These are phyloP conservation scores for Annona squamosa DNA, from an alignment of 164 flowering plant genomes.

Conservation along the genomic window DNA sequence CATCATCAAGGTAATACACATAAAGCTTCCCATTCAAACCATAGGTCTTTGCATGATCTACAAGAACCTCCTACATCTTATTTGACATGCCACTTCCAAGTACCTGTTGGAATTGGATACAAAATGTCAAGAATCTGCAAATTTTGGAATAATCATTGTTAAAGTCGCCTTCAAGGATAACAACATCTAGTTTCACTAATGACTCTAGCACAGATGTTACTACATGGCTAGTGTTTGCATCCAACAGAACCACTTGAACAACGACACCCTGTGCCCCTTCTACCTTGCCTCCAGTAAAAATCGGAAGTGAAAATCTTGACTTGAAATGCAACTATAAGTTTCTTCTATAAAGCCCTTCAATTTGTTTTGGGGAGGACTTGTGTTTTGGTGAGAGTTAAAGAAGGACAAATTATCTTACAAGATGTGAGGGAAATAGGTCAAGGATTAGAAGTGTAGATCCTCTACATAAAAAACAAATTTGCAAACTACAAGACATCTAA, in stretches of 20 bases:
- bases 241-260: conserved; percentile 70
- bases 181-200: conserved; percentile 63
- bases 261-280: conserved; percentile 95
- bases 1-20: conserved; percentile 48
- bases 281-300: conserved; percentile 90
- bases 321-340: conserved; percentile 74
- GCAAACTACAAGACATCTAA: no score
- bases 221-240: conserved; percentile 58
- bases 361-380: conserved; percentile 73
- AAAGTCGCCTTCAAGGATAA: conserved; percentile 97
- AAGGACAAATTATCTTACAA: no score
- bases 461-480: no score
- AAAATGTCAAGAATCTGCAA: no score
- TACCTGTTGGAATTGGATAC: conserved; percentile 38
- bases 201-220: conserved; percentile 85
- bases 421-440: no score
- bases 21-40: conserved; percentile 71
- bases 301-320: conserved; percentile 72
- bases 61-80: conserved; percentile 95
- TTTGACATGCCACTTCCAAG: conserved; percentile 99
- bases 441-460: no score
- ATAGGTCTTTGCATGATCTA: conserved; percentile 97
- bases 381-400: no score
- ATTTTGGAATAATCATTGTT: conserved; percentile 58
- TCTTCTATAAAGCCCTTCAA: conserved; percentile 82